Conservation (phyloP, 2,329 filamentous ascomycete genomes). For the Ophiostoma piceae region DNA sequence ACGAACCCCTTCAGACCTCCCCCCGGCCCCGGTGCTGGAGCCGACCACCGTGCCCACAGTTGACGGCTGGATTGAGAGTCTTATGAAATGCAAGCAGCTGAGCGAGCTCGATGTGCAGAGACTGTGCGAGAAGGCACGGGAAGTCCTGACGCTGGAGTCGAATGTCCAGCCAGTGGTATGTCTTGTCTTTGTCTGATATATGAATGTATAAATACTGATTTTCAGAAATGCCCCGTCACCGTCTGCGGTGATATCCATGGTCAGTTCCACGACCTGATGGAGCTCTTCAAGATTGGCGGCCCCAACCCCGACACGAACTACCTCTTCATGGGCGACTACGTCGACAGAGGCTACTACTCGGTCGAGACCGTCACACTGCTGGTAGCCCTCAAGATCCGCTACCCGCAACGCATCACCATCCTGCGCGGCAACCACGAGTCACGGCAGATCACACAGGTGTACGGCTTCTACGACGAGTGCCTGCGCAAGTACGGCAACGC, state of each 20-base stretch:
- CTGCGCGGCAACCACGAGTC: slow-evolving; percentile 99
- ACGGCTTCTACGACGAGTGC: slow-evolving; percentile 99
- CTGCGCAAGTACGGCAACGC: slow-evolving; percentile 98
- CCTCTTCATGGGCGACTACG: slow-evolving; percentile 99
- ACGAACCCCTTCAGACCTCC: slow-evolving; percentile 73
- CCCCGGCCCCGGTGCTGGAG: slow-evolving; percentile 63
- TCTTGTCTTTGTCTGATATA: neutral
- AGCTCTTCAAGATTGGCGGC: slow-evolving; percentile 97
- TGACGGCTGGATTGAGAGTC: slow-evolving; percentile 96
- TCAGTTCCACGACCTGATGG: slow-evolving; percentile 98
- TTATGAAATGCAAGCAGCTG: slow-evolving; percentile 99
- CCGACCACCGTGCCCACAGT: slow-evolving; percentile 86
- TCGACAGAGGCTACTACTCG: slow-evolving; percentile 97
- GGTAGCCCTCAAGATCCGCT: slow-evolving; percentile 95
- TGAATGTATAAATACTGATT: neutral
- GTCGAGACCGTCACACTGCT: slow-evolving; percentile 97
- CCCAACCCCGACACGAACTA: slow-evolving; percentile 99
- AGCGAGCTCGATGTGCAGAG: slow-evolving; percentile 90
- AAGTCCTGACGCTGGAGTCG: slow-evolving; percentile 94
- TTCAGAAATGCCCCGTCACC: slow-evolving; percentile 92
- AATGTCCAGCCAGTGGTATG: slow-evolving; percentile 96
- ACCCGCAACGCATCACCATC: slow-evolving; percentile 95
- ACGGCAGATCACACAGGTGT: slow-evolving; percentile 97
- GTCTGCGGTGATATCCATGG: slow-evolving; percentile 99
- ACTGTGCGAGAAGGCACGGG: slow-evolving; percentile 95